Conservation (phyloP, 176 grass and related monocot genomes). For the maize (Zea mays) region DNA sequence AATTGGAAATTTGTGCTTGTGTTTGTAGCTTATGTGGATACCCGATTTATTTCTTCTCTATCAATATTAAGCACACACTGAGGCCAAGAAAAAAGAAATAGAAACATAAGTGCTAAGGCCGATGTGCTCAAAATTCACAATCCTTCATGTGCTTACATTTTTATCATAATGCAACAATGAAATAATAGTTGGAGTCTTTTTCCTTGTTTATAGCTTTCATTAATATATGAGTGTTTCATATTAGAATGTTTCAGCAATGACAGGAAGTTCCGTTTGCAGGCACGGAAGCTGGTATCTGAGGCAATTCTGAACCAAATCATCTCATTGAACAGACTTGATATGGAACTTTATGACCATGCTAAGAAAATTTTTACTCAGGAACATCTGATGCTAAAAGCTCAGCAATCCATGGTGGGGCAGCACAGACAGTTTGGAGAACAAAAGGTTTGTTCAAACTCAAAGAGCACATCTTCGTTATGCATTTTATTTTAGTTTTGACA, state of each 20-base stretch:
- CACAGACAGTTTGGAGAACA: constrained; percentile 40
- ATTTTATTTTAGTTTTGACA: background rate
- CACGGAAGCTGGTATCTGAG: constrained; percentile 58
- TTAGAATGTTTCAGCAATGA: constrained; percentile 28
- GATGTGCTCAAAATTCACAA: constrained; percentile 1
- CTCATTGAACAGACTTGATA: constrained; percentile 80
- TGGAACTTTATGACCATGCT: constrained; percentile 85
- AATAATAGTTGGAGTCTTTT: background rate
- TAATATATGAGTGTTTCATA: background rate
- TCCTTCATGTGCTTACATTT: background rate
- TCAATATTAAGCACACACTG: background rate
- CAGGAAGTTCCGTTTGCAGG: constrained; percentile 55
- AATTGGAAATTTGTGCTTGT: background rate
- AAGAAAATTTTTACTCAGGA: constrained; percentile 80
- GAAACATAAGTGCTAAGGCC: background rate
- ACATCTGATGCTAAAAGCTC: constrained; percentile 48
- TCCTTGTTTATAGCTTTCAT: background rate
- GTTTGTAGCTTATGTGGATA: background rate
- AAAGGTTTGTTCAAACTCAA: constrained; percentile 45
- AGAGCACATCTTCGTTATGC: background rate
- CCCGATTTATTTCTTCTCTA: background rate
- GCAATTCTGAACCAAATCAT: constrained; percentile 75
- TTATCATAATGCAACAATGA: background rate
- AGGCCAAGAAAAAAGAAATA: constrained; percentile 1
- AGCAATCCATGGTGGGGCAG: constrained; percentile 33